These are phyloP conservation scores for Apium graveolens DNA, from an alignment of 129 eudicot species.

Conservation along the genomic window DNA sequence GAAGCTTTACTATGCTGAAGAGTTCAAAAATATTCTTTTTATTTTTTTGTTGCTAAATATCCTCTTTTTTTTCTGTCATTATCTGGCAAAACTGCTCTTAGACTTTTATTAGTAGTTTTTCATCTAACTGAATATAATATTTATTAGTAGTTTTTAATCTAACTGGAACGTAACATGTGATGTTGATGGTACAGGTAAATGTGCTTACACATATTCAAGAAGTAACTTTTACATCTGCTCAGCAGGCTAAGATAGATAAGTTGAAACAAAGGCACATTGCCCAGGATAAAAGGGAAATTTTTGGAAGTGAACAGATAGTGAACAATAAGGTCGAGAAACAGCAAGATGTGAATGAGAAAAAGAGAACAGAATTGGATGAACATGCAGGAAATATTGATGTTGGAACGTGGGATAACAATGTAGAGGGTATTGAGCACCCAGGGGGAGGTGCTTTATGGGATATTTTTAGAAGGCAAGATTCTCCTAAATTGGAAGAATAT, in stretches of 20 bases:
- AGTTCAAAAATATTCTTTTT: too few relatives aligned
- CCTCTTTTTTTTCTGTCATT: not conserved
- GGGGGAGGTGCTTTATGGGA: constrained; percentile 9
- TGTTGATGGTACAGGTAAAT: constrained; percentile 32
- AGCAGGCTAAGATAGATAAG: constrained; percentile 5
- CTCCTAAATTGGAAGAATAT: constrained; percentile 1
- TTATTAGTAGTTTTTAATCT: too few relatives aligned
- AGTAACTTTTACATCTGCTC: constrained; percentile 11
- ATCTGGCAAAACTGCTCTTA: not conserved
- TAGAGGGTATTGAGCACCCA: constrained; percentile 2
- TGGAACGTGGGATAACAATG: not conserved
- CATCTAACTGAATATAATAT: not conserved
- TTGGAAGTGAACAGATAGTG: too few relatives aligned
- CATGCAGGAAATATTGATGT: not conserved
- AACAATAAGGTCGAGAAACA: not conserved
- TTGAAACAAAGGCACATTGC: constrained; percentile 22
- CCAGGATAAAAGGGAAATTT: constrained; percentile 32
- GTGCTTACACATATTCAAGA: constrained; percentile 34
- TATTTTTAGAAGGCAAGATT: constrained; percentile 10
- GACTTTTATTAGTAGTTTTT: not conserved
- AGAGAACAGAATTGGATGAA: not conserved
- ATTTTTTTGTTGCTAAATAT: too few relatives aligned
- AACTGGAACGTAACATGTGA: not conserved
- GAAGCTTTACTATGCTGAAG: not conserved
- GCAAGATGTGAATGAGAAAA: not conserved